Evolutionary conservation across 805 yeast species (phyloP).

Genomic region (Saturnispora besseyi): DNA sequence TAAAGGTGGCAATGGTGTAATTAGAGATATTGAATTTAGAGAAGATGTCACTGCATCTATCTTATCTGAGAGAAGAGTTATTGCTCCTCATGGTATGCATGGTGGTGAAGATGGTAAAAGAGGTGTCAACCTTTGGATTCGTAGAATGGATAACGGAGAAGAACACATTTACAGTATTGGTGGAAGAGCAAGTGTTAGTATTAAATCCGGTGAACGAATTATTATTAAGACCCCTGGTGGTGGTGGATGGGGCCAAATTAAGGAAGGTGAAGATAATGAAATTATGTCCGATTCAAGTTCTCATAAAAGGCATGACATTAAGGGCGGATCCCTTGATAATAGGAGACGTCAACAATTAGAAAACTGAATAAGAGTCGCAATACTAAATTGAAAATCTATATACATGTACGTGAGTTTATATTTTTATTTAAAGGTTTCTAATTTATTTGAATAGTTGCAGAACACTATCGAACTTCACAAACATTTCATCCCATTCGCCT

Average conservation of each 20-base stretch:
- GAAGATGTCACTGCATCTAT: slow-evolving; percentile 68
- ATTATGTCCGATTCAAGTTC: background rate
- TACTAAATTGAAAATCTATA: background rate
- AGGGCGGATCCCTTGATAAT: slow-evolving; percentile 25
- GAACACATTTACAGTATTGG: slow-evolving; percentile 45
- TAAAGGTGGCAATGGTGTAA: slow-evolving; percentile 78
- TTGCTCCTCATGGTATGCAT: slow-evolving; percentile 76
- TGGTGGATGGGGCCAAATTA: slow-evolving; percentile 60
- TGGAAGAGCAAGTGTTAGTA: slow-evolving; percentile 58
- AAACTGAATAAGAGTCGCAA: slow-evolving; percentile 15
- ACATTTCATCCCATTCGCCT: slow-evolving; percentile 92
- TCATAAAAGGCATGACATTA: slow-evolving; percentile 7
- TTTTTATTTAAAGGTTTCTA: background rate
- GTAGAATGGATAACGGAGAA: slow-evolving; percentile 20
- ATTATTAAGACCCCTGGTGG: slow-evolving; percentile 77
- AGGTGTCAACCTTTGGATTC: slow-evolving; percentile 56
- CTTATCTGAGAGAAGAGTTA: slow-evolving; percentile 74
- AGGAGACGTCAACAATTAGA: slow-evolving; percentile 26
- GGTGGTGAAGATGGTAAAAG: slow-evolving; percentile 75
- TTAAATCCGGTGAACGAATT: slow-evolving; percentile 55
- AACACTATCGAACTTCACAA: slow-evolving; percentile 69
- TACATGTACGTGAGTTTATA: background rate
- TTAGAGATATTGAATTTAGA: slow-evolving; percentile 77
- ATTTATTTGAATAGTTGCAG: slow-evolving; percentile 49
- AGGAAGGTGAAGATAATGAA: background rate